Base-by-base conservation (phyloP, 768 basidiomycete species). In the Lactarius sanguifluus region DNA sequence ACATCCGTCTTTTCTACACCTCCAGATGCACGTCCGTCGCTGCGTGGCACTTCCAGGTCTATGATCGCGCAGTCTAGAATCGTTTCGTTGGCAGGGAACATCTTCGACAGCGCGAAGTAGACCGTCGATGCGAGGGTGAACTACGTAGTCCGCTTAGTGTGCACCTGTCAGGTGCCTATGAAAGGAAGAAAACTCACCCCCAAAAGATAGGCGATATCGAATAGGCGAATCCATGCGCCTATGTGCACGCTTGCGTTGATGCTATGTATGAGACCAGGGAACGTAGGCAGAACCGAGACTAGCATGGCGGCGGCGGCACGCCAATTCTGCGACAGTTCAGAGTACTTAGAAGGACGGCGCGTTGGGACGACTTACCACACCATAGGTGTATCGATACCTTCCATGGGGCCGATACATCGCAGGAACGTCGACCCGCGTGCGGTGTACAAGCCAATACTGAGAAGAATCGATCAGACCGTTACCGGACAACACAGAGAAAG, bases 401-500 rank as follows among this genome's bases (percentile, higher is more conserved):
- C 92, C 92, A 50, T 86, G 78, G 10, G 90, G 91, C 70, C 85
- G 81, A 73, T 95, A 96, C 83, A 96, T 89, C 2, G 90, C 86
- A 2, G 91, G 90, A 1, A 95, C 90, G 70, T 94, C 90, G 45
- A 94, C 85, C 47, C 83, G 85, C 40, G 86, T 78, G 64, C 75
- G 78, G 73, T 93, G 89, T 28, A 96, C 79, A 47, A 94, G 73
- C 91, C 90, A 94, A 73, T 90, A 94, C 84, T 91, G 10, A 52
- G 15, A 20, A 32, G 13, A 1, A 16, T 34, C 4, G 9, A 23
- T 57, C 58, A 64, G 36, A 25, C 0, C 45, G 32, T 9, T 12
- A n/a, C 38, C 15, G 9, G 30, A 40, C 36, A 16, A 57, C 5
- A 9, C 9, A 47, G 23, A 36, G 43, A 38, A 12, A 18, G 15